Conservation (phyloP, 768 basidiomycete genomes). For the Boletellus emodensis region DNA sequence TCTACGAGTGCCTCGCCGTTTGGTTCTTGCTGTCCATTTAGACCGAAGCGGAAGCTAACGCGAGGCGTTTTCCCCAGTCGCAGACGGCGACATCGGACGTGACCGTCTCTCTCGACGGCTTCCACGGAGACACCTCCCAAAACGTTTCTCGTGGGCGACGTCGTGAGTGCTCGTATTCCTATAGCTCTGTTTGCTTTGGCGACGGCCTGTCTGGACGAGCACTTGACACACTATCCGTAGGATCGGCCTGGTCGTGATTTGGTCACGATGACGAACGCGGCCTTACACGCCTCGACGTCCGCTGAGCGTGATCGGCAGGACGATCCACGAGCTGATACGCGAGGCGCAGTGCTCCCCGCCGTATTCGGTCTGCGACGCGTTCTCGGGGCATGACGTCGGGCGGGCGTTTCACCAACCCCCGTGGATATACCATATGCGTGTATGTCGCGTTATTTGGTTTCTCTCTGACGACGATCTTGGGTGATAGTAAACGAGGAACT, state of each 20-base stretch:
- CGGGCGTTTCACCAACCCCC: slow-evolving; percentile 74
- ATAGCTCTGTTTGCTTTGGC: too few species aligned
- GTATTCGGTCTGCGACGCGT: slow-evolving; percentile 66
- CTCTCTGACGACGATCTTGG: not conserved
- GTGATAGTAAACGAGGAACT: slow-evolving; percentile 76
- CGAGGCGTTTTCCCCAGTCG: slow-evolving; percentile 47
- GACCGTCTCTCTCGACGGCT: slow-evolving; percentile 78
- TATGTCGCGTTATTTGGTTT: slow-evolving; percentile 13
- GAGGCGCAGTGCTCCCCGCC: slow-evolving; percentile 37
- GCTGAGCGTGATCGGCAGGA: slow-evolving; percentile 66
- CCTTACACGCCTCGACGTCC: slow-evolving; percentile 66
- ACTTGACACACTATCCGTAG: slow-evolving; percentile 35
- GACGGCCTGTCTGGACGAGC: too few species aligned
- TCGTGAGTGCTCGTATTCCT: slow-evolving; percentile 41
- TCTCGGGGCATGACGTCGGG: slow-evolving; percentile 88
- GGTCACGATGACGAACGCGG: slow-evolving; percentile 55
- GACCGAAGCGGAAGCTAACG: not conserved
- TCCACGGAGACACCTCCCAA: slow-evolving; percentile 85
- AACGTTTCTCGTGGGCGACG: slow-evolving; percentile 80
- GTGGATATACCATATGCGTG: slow-evolving; percentile 78
- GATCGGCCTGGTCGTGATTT: slow-evolving; percentile 69
- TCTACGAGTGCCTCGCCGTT: slow-evolving; percentile 54
- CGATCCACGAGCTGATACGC: slow-evolving; percentile 54
- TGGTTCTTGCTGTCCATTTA: not conserved
- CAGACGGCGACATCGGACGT: slow-evolving; percentile 82